Base-by-base conservation (phyloP, 371 early-diverging fungal species). In the Conidiobolus incongruus region DNA sequence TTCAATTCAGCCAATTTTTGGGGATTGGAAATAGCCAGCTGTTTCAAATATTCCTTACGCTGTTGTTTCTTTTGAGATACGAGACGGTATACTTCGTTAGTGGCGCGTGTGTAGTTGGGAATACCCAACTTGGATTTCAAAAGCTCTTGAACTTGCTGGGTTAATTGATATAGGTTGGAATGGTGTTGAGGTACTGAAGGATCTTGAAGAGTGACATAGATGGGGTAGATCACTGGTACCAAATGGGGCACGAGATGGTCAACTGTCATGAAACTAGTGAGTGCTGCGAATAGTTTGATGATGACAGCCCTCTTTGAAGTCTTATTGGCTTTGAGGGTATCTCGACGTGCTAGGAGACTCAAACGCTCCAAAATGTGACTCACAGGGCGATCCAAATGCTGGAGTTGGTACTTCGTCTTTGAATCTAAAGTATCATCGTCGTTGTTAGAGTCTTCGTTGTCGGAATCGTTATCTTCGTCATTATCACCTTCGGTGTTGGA, bases 281-380 rank as follows among this genome's bases (percentile, higher is more conserved):
- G 68, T 8, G 88, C 90, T n/a, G 91, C 93, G 63, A 83, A 85
- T 72, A 75, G 80, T 52, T 84, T 77, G 62, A 85, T 90, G 28
- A 81, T 69, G 33, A 66, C 69, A 3, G 69, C 70, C 51, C 56
- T 62, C 68, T 72, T 54, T 63, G 51, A 68, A 48, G 11, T 61
- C 49, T 20, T 55, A 65, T 37, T 35, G 50, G 40, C 35, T 54
- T 55, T 61, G 65, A 23, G 61, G 13, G 65, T 58, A 29, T 74
- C 77, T 8, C 47, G 45, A 28, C 83, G 65, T 13, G 75, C 72
- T 42, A 74, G 52, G 58, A 69, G 79, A 0, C 75, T 70, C 22
- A 78, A 50, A n/a, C 66, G 60, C 45, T 70, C 66, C 34, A 75
- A 61, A 15, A 82, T 40, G 70, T 76, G 72, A 44, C 60, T 52